phyloP scores from a whole-genome alignment of 257 asterid species.

The Nemophila menziesii region DNA sequence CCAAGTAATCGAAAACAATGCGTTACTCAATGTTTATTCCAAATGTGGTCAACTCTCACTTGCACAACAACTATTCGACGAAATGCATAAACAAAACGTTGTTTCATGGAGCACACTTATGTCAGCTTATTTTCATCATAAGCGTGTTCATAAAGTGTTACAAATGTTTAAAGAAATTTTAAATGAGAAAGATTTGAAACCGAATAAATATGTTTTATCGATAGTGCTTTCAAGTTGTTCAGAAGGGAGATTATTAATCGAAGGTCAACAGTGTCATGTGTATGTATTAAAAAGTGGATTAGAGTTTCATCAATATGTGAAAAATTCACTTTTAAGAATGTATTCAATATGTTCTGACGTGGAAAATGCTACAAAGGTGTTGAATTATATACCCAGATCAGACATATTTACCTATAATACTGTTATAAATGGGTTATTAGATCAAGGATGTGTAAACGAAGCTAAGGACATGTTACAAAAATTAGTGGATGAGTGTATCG shows the following conservation, averaged over 20 bases:
- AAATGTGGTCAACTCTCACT: slow-evolving; percentile 42
- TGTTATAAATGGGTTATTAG: slow-evolving; percentile 43
- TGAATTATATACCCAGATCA: slow-evolving; percentile 35
- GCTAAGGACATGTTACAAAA: slow-evolving; percentile 37
- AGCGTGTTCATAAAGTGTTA: slow-evolving; percentile 31
- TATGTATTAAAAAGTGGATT: slow-evolving; percentile 61
- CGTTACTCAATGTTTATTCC: slow-evolving; percentile 43
- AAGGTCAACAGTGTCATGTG: slow-evolving; percentile 71
- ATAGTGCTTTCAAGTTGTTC: slow-evolving; percentile 67
- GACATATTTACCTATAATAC: slow-evolving; percentile 56
- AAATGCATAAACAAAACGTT: slow-evolving; percentile 53
- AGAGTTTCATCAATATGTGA: slow-evolving; percentile 51
- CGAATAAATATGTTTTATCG: slow-evolving; percentile 54
- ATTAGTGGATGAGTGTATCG: slow-evolving; percentile 25
- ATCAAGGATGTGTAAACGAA: slow-evolving; percentile 26
- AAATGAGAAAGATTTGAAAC: slow-evolving; percentile 26
- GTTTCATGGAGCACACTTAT: slow-evolving; percentile 71
- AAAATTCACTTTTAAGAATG: slow-evolving; percentile 53
- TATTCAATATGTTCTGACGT: slow-evolving; percentile 36
- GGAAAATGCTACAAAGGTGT: slow-evolving; percentile 35
- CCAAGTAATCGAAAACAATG: slow-evolving; percentile 47
- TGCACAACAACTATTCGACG: slow-evolving; percentile 57
- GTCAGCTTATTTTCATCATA: slow-evolving; percentile 55
- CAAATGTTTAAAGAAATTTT: slow-evolving; percentile 41
- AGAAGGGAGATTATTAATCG: slow-evolving; percentile 31